Percentiles rank a stretch among this genome's conserved stretches.
Conservation (phyloP, 768 basidiomycete genomes). For the Gymnopilus junonius region DNA sequence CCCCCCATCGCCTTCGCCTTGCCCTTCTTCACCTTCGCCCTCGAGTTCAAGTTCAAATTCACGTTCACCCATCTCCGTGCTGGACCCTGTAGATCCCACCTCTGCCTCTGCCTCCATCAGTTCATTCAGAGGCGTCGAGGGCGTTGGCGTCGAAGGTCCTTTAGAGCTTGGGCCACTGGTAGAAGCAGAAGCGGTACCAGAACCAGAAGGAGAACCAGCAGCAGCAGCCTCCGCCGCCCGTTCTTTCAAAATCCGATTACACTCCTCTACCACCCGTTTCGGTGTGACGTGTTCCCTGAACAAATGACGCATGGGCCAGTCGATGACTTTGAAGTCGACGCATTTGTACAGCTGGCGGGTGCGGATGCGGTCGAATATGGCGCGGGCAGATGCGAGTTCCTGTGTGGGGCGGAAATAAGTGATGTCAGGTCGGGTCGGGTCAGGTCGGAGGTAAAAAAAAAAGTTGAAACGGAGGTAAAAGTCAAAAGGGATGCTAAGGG, state of each 20-base stretch:
- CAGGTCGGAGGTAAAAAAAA: too few species aligned
- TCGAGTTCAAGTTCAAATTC: too few species aligned
- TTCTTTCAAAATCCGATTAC: not conserved
- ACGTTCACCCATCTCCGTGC: not conserved
- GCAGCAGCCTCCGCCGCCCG: constrained; percentile 4
- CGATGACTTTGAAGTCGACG: constrained; percentile 65
- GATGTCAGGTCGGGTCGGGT: too few species aligned
- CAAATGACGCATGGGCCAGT: constrained; percentile 40
- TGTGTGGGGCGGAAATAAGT: constrained; percentile 28
- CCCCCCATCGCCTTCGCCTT: too few species aligned
- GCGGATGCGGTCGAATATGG: constrained; percentile 64
- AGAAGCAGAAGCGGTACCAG: not conserved
- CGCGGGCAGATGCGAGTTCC: constrained; percentile 62
- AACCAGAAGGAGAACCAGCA: too few species aligned
- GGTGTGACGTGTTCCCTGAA: constrained; percentile 46
- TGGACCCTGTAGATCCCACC: not conserved
- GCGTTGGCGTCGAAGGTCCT: constrained; percentile 14
- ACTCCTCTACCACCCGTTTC: constrained; percentile 43
- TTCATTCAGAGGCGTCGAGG: not conserved
- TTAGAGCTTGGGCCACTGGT: constrained; percentile 31
- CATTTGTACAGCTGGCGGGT: constrained; percentile 68
- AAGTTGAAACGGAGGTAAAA: too few species aligned
- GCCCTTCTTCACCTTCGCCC: not conserved
- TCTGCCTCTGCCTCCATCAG: too few species aligned
- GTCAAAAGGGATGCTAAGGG: too few species aligned